These are phyloP conservation scores for Exophiala oligosperma DNA, from an alignment of 2,329 filamentous ascomycete genomes.

Conservation along the genomic window DNA sequence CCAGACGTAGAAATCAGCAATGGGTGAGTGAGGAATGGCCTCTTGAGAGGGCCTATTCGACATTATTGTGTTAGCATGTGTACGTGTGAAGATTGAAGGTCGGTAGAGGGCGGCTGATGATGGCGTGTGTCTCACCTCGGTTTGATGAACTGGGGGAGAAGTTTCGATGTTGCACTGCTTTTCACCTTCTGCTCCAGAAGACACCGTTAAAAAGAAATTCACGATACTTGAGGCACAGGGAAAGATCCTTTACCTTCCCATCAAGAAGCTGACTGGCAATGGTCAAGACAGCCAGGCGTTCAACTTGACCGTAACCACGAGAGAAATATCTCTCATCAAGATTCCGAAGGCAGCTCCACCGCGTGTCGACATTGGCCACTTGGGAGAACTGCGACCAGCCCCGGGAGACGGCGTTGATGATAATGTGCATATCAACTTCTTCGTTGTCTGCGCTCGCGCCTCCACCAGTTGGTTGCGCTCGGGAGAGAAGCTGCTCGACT, in stretches of 20 bases:
- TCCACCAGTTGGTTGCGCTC: background rate
- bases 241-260: background rate
- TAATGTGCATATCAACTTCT: background rate
- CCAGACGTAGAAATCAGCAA: background rate
- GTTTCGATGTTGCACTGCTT: background rate
- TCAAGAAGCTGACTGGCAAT: background rate
- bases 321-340: conserved; percentile 3
- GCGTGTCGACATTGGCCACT: background rate
- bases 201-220: background rate
- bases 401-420: background rate
- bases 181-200: background rate
- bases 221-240: background rate
- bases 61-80: background rate
- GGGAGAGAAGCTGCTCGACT: background rate
- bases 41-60: background rate
- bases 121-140: background rate
- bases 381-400: background rate
- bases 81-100: too few relatives aligned
- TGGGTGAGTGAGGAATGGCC: background rate
- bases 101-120: background rate
- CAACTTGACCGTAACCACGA: too few relatives aligned
- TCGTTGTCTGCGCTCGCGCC: background rate
- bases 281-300: too few relatives aligned
- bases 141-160: background rate
- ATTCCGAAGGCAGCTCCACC: conserved; percentile 5